phyloP scores from a whole-genome alignment of 2,329 filamentous ascomycete species.

The Paecilomyces sp. region DNA sequence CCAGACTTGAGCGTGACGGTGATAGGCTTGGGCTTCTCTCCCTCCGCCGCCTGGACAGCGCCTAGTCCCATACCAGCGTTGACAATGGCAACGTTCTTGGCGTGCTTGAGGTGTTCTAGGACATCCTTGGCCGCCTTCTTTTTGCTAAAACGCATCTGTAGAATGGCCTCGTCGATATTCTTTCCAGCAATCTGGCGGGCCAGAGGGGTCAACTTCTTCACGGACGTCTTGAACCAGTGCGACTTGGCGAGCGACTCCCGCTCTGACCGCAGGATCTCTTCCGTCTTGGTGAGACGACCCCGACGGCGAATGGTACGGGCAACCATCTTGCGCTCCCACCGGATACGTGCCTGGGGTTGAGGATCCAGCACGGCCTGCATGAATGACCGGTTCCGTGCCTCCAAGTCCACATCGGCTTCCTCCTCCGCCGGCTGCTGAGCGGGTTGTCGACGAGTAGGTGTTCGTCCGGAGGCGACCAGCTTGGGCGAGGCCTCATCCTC shows the following conservation, averaged over 20 bases:
- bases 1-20: constrained; percentile 70
- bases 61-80: constrained; percentile 76
- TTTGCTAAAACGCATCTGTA: constrained; percentile 91
- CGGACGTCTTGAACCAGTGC: constrained; percentile 69
- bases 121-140: constrained; percentile 87
- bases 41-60: constrained; percentile 6
- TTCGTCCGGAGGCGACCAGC: constrained; percentile 17
- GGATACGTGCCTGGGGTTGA: constrained; percentile 60
- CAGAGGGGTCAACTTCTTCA: constrained; percentile 86
- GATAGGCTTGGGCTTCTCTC: constrained; percentile 32
- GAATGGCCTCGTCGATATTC: constrained; percentile 84
- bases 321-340: constrained; percentile 79
- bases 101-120: constrained; percentile 68
- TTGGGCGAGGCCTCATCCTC: constrained; percentile 24
- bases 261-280: constrained; percentile 62
- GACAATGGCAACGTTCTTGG: constrained; percentile 73
- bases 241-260: constrained; percentile 55
- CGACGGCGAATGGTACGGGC: constrained; percentile 65
- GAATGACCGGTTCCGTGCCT: constrained; percentile 41
- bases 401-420: constrained; percentile 13
- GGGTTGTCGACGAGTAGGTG: constrained; percentile 10
- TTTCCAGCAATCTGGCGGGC: constrained; percentile 88
- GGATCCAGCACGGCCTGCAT: constrained; percentile 66
- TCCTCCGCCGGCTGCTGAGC: constrained; percentile 12
- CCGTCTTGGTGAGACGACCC: constrained; percentile 58